Base-by-base conservation (phyloP, 805 yeast species). In the Hanseniaspora thailandica region DNA sequence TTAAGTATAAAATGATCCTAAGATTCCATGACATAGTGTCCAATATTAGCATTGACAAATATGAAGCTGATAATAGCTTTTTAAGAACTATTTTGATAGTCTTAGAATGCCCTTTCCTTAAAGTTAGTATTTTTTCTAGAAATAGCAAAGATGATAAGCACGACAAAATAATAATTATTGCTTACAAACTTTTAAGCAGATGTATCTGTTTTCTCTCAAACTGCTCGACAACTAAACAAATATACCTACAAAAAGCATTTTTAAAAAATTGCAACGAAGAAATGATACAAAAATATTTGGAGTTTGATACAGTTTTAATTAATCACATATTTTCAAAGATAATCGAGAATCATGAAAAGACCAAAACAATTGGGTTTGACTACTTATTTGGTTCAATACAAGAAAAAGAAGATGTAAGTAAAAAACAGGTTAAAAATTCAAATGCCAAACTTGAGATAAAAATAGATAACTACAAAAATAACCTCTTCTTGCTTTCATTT, bases 111-210 rank as follows among this genome's bases (percentile, higher is more conserved):
- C 96, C 96, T 0, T 70, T 76, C 5, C 64, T 85, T 7, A 66
- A 74, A 6, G 68, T 79, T 17, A 52, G 43, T 4, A 64, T 72
- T 44, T 66, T 57, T 50, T 60, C 51, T 6, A 30, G 7, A 2
- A 28, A 15, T 7, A 15, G 5, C 23, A 45, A 45, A 34, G 7
- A 15, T 15, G 20, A 33, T 10, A 22, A 17, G 19, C 13, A 45
- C 15, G 20, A 45, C 2, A 45, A 31, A 58, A 71, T 82, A 22
- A 74, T 75, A 55, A 63, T 76, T 0, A 60, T 79, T 15, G 75
- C 83, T n/a, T 81, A 83, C 60, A 89, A 85, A 48, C 71, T 89
- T 4, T 63, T 82, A 23, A 85, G 84, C 61, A 71, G 88, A 38
- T 68, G 78, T 2, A 68, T 86, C 35, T 96, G 96, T 0, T 69